Percentiles rank a stretch among this genome's conserved stretches.
phyloP scores from a whole-genome alignment of 768 basidiomycete species.

The Mycena haematopus region DNA sequence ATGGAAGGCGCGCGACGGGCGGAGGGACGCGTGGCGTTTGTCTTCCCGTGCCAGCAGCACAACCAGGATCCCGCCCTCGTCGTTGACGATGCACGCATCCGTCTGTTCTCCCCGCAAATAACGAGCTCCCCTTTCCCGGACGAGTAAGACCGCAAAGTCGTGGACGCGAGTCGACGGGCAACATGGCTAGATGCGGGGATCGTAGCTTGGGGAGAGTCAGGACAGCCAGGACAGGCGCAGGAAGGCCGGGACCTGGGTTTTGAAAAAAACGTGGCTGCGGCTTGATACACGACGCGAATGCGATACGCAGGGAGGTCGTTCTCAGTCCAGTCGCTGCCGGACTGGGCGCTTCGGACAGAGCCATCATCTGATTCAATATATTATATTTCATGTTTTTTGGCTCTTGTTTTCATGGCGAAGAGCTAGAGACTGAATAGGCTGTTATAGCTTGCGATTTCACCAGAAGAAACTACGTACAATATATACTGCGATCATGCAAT shows the following conservation, averaged over 20 bases:
- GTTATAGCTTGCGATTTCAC: too few species aligned
- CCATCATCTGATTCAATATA: too few species aligned
- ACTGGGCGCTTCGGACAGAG: conserved; percentile 3
- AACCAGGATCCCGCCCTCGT: conserved; percentile 30
- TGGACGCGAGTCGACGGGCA: conserved; percentile 31
- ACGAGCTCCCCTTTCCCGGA: conserved; percentile 34
- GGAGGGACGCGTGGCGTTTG: too few species aligned
- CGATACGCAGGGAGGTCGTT: conserved; percentile 37
- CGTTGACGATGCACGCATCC: conserved; percentile 42
- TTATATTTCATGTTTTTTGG: too few species aligned
- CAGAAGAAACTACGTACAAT: too few species aligned
- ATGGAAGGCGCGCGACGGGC: too few species aligned
- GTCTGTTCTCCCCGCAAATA: conserved; percentile 37
- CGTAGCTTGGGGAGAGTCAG: conserved; percentile 8
- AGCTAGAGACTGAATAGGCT: too few species aligned
- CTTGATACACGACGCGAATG: conserved; percentile 31
- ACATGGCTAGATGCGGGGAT: conserved; percentile 34
- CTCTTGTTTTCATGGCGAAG: too few species aligned
- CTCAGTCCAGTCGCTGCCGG: conserved; percentile 16
- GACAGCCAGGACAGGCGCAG: conserved; percentile 24
- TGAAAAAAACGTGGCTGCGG: conserved; percentile 36
- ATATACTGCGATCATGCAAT: too few species aligned
- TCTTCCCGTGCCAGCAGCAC: too few species aligned
- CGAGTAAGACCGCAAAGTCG: conserved; percentile 41
- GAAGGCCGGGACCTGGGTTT: conserved; percentile 23